Evolutionary conservation across 2,329 filamentous ascomycete genomes (phyloP), one percentile per base, ranked within the genome.

Genomic region (Trichoderma atroviride): DNA sequence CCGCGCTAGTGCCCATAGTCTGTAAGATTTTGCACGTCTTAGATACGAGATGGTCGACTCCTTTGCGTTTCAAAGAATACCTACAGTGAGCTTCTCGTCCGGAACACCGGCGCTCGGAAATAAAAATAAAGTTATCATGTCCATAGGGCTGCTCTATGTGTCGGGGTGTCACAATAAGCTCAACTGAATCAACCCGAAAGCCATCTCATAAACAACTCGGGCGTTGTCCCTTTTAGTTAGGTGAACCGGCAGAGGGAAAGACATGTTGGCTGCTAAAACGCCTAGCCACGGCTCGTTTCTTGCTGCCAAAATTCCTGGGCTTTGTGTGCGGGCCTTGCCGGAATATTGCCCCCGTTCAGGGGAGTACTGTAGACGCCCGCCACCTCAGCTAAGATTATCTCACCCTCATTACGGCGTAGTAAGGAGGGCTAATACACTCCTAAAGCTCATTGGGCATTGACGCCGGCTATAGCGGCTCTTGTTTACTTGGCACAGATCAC

Each of bases 11-110:
- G 43, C 7, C 27, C 35, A 7, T 16, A 64, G 24, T 14, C 19
- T 31, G 61, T 56, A 55, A 40, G 61, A 43, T 22, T 56, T 53
- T 64, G 61, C 59, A 58, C 31, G 14, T 35, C 35, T 35, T 29
- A 57, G 37, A 65, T 65, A 56, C 62, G 62, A 65, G 62, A 43
- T n/a, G 62, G 10, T 65, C 35, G 37, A 47, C 62, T 57, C 19
- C 11, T 37, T 37, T 29, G 24, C 19, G 24, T 40, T 64, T 64
- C 50, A 33, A 43, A 43, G 19, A 55, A n/a, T 7, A n/a, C n/a
- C n/a, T n/a, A 5, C 31, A n/a, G 13, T 58, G 52, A 47, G 35
- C 16, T 19, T 14, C 37, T 43, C 16, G 40, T 43, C 40, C 40
- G 40, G 40, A 43, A 43, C 40, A 43, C 40, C 24, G 35, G 53